Evolutionary conservation across 2,329 filamentous ascomycete genomes (phyloP).

Genomic region (Beauveria rudraprayagi): DNA sequence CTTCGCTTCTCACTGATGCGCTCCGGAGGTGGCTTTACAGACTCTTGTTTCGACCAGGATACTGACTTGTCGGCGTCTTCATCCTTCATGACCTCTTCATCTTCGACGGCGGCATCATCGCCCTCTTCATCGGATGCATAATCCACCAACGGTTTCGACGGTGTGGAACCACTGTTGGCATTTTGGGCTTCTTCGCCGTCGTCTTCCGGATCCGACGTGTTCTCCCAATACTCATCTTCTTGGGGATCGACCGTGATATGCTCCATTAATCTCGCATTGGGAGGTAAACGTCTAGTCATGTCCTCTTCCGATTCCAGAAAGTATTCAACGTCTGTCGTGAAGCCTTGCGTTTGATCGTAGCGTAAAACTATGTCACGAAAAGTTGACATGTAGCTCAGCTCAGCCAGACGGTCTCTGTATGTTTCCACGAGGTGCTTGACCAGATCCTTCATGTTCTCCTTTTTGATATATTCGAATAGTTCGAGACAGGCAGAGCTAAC

Average conservation of each 20-base stretch:
- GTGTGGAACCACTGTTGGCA: constrained; percentile 53
- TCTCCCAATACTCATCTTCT: constrained; percentile 92
- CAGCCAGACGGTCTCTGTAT: constrained; percentile 67
- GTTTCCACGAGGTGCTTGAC: constrained; percentile 78
- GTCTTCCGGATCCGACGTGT: constrained; percentile 75
- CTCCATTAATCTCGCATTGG: constrained; percentile 57
- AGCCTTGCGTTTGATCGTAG: constrained; percentile 72
- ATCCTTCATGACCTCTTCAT: constrained; percentile 19
- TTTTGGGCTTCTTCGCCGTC: constrained; percentile 43
- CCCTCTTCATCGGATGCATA: constrained; percentile 89
- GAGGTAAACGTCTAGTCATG: constrained; percentile 33
- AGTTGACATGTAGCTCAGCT: constrained; percentile 74
- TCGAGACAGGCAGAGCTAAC: constrained; percentile 91
- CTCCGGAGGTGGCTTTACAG: constrained; percentile 52
- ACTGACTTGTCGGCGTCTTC: constrained; percentile 11
- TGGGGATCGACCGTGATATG: constrained; percentile 66
- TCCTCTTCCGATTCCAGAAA: constrained; percentile 65
- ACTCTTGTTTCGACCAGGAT: constrained; percentile 16
- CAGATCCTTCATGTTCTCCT: constrained; percentile 71
- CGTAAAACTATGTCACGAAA: constrained; percentile 68
- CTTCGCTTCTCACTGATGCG: constrained; percentile 81
- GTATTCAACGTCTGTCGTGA: constrained; percentile 55
- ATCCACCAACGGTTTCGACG: constrained; percentile 72
- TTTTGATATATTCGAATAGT: constrained; percentile 83
- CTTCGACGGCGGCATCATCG: constrained; percentile 23